Evolutionary conservation across 2,329 filamentous ascomycete species (phyloP).

Genomic region (Aphanocladium album): DNA sequence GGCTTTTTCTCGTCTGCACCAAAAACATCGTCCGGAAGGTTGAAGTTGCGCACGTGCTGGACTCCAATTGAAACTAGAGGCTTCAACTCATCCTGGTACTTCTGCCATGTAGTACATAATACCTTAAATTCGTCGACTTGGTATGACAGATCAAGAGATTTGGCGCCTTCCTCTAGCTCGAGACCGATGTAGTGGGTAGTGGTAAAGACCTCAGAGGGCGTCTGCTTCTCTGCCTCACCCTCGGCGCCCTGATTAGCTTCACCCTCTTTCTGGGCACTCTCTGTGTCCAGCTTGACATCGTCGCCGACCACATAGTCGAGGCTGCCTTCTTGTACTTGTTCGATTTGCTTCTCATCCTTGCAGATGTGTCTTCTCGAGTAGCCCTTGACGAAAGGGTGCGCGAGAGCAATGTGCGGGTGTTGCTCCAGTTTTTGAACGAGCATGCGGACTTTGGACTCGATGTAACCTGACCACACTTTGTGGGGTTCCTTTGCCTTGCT

Average conservation of each 20-base stretch:
- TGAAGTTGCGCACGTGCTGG: constrained; percentile 77
- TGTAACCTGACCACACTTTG: constrained; percentile 81
- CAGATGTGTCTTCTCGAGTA: constrained; percentile 77
- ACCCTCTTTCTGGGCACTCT: constrained; percentile 28
- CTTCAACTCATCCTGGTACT: constrained; percentile 70
- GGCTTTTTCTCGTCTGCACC: constrained; percentile 71
- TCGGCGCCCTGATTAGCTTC: constrained; percentile 47
- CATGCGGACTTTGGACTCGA: constrained; percentile 88
- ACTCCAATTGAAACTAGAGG: constrained; percentile 60
- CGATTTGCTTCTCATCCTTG: constrained; percentile 48
- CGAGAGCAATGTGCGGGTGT: constrained; percentile 72
- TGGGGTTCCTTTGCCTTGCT: constrained; percentile 80
- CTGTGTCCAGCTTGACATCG: constrained; percentile 25
- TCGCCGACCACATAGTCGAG: constrained; percentile 40
- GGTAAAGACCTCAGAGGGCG: constrained; percentile 60
- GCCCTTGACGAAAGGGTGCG: constrained; percentile 88
- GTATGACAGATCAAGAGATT: constrained; percentile 70
- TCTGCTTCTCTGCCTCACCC: constrained; percentile 35
- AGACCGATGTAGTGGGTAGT: constrained; percentile 94
- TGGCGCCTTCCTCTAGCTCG: constrained; percentile 66
- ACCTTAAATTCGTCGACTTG: constrained; percentile 83
- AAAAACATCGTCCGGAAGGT: constrained; percentile 88
- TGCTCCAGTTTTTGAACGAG: constrained; percentile 79
- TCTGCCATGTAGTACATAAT: constrained; percentile 70
- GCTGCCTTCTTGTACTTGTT: constrained; percentile 50